Evolutionary conservation across 2,329 filamentous ascomycete species (phyloP), one percentile per base, ranked within the genome.

Genomic region (Sporothrix curviconia): DNA sequence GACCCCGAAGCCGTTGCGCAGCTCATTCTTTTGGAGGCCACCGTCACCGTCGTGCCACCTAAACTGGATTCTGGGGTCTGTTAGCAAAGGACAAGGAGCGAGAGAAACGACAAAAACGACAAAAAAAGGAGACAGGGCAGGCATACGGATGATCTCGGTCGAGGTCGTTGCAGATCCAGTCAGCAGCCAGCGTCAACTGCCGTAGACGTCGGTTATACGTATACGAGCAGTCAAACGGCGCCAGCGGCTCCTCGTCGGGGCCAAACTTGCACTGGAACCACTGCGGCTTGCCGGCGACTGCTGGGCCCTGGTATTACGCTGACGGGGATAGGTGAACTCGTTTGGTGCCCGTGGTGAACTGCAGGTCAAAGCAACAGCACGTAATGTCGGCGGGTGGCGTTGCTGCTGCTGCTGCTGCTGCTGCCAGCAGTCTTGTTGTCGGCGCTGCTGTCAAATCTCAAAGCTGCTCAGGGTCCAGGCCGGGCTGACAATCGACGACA

Each of bases 141-240:
- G 59, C 64, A 28, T 40, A 66, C 65, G 62, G 64, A 50, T 64
- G 55, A n/a, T 43, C 55, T 3, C 24, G 19, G 57, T 67, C 64
- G 49, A 65, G 39, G 39, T 67, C 64, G 15, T 25, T 59, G 57
- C 64, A 67, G 34, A 55, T 57, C 65, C 65, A 67, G 25, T 64
- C 58, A 1, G 62, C 63, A 40, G 59, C 53, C 17, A 66, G 3
- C n/a, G 25, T 54, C n/a, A 65, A 39, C 47, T 56, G 42, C 47
- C 58, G 62, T 1, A 47, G 40, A 4, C 36, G 57, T 2, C 19
- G 14, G 24, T 59, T 40, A 42, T 63, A 66, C 30, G 51, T 52
- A 15, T 63, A 62, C 8, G 47, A 30, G 46, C 64, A 66, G 36
- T 50, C 37, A 37, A 61, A 60, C 7, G 64, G 65, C 59, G 55